Evolutionary conservation across 345 rosid species (phyloP), one percentile per base, ranked within the genome.

Genomic region (Pistacia atlantica): DNA sequence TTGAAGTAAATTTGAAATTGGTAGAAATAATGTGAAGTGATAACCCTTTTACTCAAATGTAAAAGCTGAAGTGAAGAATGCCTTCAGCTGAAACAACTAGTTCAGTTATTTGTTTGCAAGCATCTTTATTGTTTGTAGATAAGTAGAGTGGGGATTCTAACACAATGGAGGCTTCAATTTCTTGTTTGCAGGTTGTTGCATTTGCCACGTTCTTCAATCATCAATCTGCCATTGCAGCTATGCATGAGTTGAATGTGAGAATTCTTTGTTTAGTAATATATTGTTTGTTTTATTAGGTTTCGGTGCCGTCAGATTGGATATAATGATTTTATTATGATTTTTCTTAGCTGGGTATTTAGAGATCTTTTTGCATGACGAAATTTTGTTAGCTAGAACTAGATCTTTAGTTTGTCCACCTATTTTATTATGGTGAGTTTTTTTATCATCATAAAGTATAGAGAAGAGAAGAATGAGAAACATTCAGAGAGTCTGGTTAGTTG

Each of bases 141-240:
- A 14, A 73, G 6, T 17, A 14, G 13, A 57, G 5, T 31, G 20
- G 49, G 20, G 63, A 17, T 65, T 61, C 4, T 45, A 52, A 65
- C 61, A 16, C 8, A 58, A 38, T 64, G 8, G n/a, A 12, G 46
- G 49, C 54, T 48, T 66, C 67, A 14, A 6, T 70, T 58, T 22
- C 28, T 59, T 79, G 71, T 51, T 78, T 57, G 58, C 89, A 94
- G 97, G 97, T 91, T 72, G 96, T 92, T 81, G 98, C 98, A 28
- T 94, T 94, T 85, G 96, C 93, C 65, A 91, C 97, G 11, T 94
- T 94, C 72, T 78, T 86, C 73, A 87, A 90, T 84, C 94, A 90
- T 83, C 86, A 91, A 65, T 83, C 90, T 3, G 94, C 97, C 16
- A 74, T 92, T 55, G 89, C 89, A 31, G 96, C 94, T 37, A 37